These are phyloP conservation scores for Akanthomyces uredinophilus DNA, from an alignment of 2,329 filamentous ascomycete genomes.

Conservation along the genomic window DNA sequence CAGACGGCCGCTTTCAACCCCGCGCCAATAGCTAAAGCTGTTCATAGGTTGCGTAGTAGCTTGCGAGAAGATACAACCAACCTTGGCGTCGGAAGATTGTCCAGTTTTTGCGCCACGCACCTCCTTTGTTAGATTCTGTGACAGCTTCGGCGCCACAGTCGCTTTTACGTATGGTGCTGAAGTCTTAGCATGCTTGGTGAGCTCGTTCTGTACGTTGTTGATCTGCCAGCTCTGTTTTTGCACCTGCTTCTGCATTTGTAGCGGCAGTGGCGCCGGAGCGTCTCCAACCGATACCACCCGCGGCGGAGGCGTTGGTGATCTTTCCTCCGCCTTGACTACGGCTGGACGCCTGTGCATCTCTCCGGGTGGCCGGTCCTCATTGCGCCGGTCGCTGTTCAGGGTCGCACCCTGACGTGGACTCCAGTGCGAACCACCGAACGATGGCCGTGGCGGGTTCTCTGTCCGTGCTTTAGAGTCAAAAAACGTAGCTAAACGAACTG, in stretches of 20 bases:
- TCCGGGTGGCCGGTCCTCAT: not conserved
- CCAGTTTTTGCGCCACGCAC: not conserved
- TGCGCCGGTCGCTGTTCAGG: not conserved
- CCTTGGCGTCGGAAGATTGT: not conserved
- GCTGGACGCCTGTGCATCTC: not conserved
- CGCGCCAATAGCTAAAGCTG: not conserved
- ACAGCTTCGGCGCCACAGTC: not conserved
- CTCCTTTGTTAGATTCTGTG: not conserved
- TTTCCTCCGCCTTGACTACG: not conserved
- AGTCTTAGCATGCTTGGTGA: not conserved
- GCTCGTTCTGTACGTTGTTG: constrained; percentile 1
- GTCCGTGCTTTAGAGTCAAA: not conserved
- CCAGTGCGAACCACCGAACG: constrained; percentile 2
- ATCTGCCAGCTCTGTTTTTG: constrained; percentile 9
- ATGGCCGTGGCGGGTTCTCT: not conserved
- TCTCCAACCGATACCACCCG: not conserved
- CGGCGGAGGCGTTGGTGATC: not conserved
- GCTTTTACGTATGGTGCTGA: not conserved
- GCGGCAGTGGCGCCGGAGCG: not conserved
- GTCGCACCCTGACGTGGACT: not conserved
- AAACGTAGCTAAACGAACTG: not conserved
- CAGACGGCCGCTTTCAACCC: constrained; percentile 19
- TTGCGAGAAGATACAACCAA: not conserved
- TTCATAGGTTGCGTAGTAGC: not conserved
- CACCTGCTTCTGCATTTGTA: not conserved